Conservation (phyloP, 345 rosid genomes). For the Raphanus raphanistrum region DNA sequence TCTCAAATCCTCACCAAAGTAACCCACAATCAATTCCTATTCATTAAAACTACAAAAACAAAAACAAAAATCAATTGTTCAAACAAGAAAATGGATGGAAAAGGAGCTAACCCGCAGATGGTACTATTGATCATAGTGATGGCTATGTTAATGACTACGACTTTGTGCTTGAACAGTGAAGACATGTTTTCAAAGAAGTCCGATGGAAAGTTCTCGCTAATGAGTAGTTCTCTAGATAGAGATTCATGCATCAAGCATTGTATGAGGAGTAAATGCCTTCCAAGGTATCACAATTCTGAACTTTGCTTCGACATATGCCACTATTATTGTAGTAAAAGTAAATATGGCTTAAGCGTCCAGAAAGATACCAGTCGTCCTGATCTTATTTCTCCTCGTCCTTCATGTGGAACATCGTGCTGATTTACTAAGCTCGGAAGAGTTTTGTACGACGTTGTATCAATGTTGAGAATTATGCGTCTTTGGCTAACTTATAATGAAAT, state of each 20-base stretch:
- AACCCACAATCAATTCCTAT: neutral
- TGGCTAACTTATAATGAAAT: neutral
- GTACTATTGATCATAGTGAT: neutral
- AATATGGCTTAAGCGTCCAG: neutral
- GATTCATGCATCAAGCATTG: neutral
- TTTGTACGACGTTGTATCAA: conserved; percentile 1
- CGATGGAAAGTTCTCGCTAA: neutral
- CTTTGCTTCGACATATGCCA: neutral
- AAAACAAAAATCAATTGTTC: conserved; percentile 7
- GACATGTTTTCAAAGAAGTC: neutral
- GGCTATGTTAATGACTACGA: conserved; percentile 1
- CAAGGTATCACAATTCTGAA: neutral
- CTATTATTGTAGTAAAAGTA: neutral
- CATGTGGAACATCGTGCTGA: neutral
- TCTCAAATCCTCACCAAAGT: neutral
- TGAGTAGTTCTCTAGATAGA: neutral
- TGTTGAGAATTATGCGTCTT: neutral
- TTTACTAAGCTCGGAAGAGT: neutral
- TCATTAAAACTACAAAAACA: neutral
- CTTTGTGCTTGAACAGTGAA: neutral
- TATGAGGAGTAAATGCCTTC: neutral
- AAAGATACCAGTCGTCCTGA: neutral
- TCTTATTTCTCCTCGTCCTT: neutral
- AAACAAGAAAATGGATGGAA: conserved; percentile 10
- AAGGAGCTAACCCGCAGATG: neutral